phyloP scores from a whole-genome alignment of 306 rosid species.

The Sicyos edulis region DNA sequence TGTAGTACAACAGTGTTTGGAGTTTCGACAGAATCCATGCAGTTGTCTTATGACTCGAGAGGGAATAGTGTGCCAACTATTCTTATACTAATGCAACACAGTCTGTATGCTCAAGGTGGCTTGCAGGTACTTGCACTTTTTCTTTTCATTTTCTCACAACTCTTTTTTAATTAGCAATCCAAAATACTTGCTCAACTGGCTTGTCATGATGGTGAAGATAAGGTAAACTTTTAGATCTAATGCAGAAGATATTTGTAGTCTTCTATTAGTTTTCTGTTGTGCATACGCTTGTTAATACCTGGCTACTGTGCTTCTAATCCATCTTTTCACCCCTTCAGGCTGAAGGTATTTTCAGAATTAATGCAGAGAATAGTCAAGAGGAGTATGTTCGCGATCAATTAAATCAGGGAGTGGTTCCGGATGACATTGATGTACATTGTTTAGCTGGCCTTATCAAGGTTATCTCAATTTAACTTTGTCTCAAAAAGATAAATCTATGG shows the following conservation, averaged over 20 bases:
- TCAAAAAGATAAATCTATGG: not conserved
- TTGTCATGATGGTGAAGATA: conserved; percentile 5
- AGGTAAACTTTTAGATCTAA: conserved; percentile 6
- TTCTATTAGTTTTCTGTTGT: not conserved
- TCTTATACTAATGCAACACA: conserved; percentile 75
- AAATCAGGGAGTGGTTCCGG: conserved; percentile 72
- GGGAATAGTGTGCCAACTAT: conserved; percentile 93
- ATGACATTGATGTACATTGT: conserved; percentile 73
- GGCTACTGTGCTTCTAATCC: conserved; percentile 14
- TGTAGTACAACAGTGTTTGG: conserved; percentile 82
- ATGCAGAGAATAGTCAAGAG: conserved; percentile 71
- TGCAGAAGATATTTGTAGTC: not conserved
- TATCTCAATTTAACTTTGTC: not conserved
- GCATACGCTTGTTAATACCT: not conserved
- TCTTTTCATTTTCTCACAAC: conserved; percentile 15
- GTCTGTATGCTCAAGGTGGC: conserved; percentile 73
- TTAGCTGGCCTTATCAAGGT: conserved; percentile 93
- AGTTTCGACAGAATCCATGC: conserved; percentile 94
- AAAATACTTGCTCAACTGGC: conserved; percentile 1
- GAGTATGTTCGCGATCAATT: conserved; percentile 71
- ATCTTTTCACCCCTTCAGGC: conserved; percentile 42
- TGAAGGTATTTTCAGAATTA: conserved; percentile 89
- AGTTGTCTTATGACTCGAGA: conserved; percentile 72
- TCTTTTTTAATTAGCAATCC: conserved; percentile 7
- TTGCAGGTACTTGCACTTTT: conserved; percentile 48